Evolutionary conservation across 139 green algal species (phyloP), one percentile per base, ranked within the genome.

Genomic region (Volvox reticuliferus): DNA sequence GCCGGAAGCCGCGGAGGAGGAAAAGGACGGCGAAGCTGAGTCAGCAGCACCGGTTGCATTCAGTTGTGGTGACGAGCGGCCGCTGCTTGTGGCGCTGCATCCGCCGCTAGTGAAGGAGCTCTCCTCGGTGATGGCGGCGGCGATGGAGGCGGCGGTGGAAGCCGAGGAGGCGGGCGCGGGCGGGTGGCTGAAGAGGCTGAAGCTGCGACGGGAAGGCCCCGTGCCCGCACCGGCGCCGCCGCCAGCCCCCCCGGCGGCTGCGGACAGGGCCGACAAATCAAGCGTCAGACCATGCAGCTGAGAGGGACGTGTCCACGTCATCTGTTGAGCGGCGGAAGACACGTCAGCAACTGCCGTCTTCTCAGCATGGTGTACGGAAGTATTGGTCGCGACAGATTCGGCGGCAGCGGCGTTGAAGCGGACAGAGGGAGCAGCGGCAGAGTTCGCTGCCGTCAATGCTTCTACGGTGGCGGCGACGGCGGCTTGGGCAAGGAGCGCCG

Each of bases 121-220:
- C 32, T 63, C 33, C 33, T 63, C 33, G 78, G 32, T 0, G 44
- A 21, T 85, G 86, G 20, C 55, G 67, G 76, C 30, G 79, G 24
- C 61, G 78, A 12, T 1, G 63, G 32, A 22, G 33, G 33, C 50
- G 24, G 71, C 69, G 67, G 44, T 30, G 28, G 85, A 73, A 28
- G 16, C 26, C 44, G 78, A 12, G 65, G 78, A 50, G 63, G 77
- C 30, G 50, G 65, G 63, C 33, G 78, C 37, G 0, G 91, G 81
- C 37, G 88, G 87, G 62, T 79, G 44, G 91, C 91, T 93, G 91
- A 93, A 93, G 19, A 93, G 88, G 91, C 91, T 93, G 91, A 93
- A 93, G 75, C 55, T 85, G 50, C 75, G 50, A 35, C 88, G 78
- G 21, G 76, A 81, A 24, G 55, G 68, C 80, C 55, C 89, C 13